phyloP scores from a whole-genome alignment of 345 rosid species.

The Ceriops decandra region DNA sequence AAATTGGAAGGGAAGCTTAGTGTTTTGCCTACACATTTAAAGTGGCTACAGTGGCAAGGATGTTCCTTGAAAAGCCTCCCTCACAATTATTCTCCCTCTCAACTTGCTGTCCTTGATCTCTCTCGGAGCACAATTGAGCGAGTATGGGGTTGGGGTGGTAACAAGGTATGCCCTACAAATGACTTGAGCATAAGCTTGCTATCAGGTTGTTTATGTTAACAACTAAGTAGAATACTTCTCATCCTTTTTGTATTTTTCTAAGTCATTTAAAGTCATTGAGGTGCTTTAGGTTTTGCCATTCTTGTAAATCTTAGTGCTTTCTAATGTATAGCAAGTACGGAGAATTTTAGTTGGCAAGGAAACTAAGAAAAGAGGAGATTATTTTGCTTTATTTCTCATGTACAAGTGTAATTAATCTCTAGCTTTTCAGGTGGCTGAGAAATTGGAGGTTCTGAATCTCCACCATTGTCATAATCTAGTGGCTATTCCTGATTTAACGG shows the following conservation, averaged over 20 bases:
- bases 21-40: slow-evolving; percentile 45
- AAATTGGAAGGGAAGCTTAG: slow-evolving; percentile 48
- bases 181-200: neutral
- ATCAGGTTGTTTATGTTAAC: no score
- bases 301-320: neutral
- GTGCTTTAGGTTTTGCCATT: neutral
- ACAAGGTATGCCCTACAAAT: slow-evolving; percentile 27
- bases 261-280: neutral
- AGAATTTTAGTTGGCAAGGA: neutral
- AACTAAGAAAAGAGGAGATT: no score
- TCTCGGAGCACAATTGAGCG: slow-evolving; percentile 46
- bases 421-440: slow-evolving; percentile 32
- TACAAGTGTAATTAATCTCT: neutral
- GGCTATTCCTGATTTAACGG: slow-evolving; percentile 41
- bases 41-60: slow-evolving; percentile 71
- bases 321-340: neutral
- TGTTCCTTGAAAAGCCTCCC: slow-evolving; percentile 50
- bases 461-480: slow-evolving; percentile 31
- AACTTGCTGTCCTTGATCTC: slow-evolving; percentile 71
- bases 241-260: neutral
- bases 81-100: slow-evolving; percentile 25
- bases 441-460: slow-evolving; percentile 44
- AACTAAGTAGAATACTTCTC: no score
- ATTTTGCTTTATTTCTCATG: no score
- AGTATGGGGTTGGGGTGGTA: slow-evolving; percentile 25